Evolutionary conservation across 23 red algal genomes (phyloP), one percentile per base, ranked within the genome.

Genomic region (Gracilaria caudata): DNA sequence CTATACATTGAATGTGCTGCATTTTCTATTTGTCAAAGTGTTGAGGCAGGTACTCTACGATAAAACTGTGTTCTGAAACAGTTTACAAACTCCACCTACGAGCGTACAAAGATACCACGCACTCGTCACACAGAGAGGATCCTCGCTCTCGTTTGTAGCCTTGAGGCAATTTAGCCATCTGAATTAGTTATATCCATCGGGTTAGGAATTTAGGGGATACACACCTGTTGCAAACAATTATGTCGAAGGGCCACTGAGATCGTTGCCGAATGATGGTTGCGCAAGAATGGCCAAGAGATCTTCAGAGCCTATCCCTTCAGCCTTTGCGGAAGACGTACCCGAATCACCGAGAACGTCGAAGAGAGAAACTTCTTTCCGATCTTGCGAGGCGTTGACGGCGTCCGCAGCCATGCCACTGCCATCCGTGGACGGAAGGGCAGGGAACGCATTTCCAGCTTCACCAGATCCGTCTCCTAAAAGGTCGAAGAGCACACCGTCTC

Each of bases 391-490:
- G 32, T 8, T 49, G 7, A 36, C 26, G 21, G 32, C 21, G 37
- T 75, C 70, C 0, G 61, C 0, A 12, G 29, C 61, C 70, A 47
- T 75, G 12, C 40, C 40, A 8, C 21, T 47, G 40, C 70, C 70
- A 75, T 75, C 70, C 70, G 70, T 24, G 43, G 37, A 75, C 20
- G 70, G 70, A 75, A 75, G 70, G 28, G 77, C 56, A 24, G 77
- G 51, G 29, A 41, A 80, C 7, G 77, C 35, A 19, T 9, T 54
- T 51, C 32, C 77, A 51, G 5, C 21, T 80, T 80, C 77, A 4
- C 51, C 51, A 54, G 56, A 25, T 47, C 14, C 55, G 29, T 94
- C 92, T 55, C 68, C 92, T 34, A 94, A 41, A 38, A 94, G 77
- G 24, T 85, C 80, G 9, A 88, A 41, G 12, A 94, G 68, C 7